Evolutionary conservation across 2,329 filamentous ascomycete genomes (phyloP).

Genomic region (Onygena corvina): DNA sequence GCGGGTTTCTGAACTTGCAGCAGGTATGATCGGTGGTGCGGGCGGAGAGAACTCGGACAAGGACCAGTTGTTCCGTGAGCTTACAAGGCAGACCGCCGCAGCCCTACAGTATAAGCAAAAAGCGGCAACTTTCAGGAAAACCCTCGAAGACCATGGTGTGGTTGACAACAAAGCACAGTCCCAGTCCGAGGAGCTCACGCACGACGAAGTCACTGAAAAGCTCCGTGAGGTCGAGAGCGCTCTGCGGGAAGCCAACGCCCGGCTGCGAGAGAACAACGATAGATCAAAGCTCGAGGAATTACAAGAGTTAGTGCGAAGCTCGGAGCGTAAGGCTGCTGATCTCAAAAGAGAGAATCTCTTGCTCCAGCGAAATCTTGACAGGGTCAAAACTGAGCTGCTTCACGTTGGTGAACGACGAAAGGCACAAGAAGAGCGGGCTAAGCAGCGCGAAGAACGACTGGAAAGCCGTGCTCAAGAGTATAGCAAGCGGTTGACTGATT

Average conservation of each 20-base stretch:
- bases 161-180: conserved; percentile 23
- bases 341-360: conserved; percentile 32
- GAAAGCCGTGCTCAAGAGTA: conserved; percentile 32
- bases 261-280: conserved; percentile 24
- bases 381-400: conserved; percentile 33
- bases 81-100: conserved; percentile 35
- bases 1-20: conserved; percentile 32
- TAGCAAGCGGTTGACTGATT: conserved; percentile 28
- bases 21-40: conserved; percentile 26
- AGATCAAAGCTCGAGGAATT: conserved; percentile 27
- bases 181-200: conserved; percentile 15
- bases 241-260: conserved; percentile 26
- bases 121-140: conserved; percentile 27
- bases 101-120: conserved; percentile 36
- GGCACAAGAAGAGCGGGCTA: conserved; percentile 32
- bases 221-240: conserved; percentile 26
- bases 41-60: conserved; percentile 22
- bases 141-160: conserved; percentile 31
- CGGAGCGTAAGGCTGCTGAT: conserved; percentile 31
- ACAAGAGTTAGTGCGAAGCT: conserved; percentile 26
- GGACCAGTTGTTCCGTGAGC: conserved; percentile 32
- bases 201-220: conserved; percentile 19
- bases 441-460: conserved; percentile 30
- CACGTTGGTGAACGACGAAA: conserved; percentile 34
- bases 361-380: conserved; percentile 31